Evolutionary conservation across 257 asterid species (phyloP).

Genomic region (Jaltomata sinuosa): DNA sequence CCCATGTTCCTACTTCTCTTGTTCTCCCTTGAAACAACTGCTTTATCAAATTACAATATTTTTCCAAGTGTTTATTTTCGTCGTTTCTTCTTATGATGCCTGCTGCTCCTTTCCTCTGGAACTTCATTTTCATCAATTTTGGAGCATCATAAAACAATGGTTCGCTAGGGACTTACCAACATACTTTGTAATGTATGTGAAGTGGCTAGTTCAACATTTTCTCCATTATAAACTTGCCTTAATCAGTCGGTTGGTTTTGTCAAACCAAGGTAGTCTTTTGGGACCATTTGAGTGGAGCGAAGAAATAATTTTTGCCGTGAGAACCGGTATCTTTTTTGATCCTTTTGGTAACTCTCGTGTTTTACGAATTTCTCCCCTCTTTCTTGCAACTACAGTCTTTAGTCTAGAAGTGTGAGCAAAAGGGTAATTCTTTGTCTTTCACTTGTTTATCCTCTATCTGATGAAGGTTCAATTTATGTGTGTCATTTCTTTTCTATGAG

Average conservation of each 20-base stretch:
- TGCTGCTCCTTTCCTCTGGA: neutral
- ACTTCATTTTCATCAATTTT: neutral
- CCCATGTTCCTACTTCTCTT: neutral
- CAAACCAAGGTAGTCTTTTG: neutral
- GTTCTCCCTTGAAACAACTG: neutral
- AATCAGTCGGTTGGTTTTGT: neutral
- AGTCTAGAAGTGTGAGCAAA: neutral
- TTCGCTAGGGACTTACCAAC: neutral
- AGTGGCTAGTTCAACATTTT: neutral
- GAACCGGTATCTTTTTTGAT: neutral
- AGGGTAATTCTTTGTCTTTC: neutral
- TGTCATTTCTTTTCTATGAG: neutral
- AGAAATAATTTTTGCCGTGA: neutral
- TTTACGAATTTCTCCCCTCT: neutral
- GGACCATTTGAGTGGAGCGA: neutral
- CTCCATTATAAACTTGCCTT: neutral
- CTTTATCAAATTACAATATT: neutral
- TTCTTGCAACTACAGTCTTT: neutral
- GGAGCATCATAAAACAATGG: neutral
- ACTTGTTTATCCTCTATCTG: neutral
- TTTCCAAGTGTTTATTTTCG: neutral
- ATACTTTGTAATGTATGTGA: neutral
- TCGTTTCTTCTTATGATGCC: neutral
- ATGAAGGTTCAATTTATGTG: neutral
- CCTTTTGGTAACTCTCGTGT: neutral